Base-by-base conservation (phyloP, 768 basidiomycete species). In the Serendipita sp. region DNA sequence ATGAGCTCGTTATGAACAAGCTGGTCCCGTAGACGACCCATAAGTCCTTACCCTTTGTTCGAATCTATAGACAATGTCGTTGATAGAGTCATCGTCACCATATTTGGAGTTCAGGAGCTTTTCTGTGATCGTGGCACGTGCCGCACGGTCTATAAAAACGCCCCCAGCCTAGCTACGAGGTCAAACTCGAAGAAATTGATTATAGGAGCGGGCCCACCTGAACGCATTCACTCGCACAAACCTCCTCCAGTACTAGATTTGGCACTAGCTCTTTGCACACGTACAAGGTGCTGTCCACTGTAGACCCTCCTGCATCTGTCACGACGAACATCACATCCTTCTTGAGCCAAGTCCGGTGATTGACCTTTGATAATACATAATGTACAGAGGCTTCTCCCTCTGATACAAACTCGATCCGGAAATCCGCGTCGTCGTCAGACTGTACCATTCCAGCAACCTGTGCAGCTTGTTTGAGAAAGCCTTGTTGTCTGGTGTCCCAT, bases 401-500 rank as follows among this genome's bases (percentile, higher is more conserved):
- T 34, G 34, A 58, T 37, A 64, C 53, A 31, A 64, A 60, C 15
- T 58, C 36, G 33, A 64, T 31, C 1, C 48, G n/a, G 8, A 27
- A 27, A n/a, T 76, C 74, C 1, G 23, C 23, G n/a, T 29, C 23
- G 33, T 60, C 34, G 4, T 23, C 52, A 16, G 10, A n/a, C 0
- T 31, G 16, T 11, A 80, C 69, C 0, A 80, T 70, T 6, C 74
- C 73, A 5, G 78, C 79, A 52, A 70, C 63, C 8, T 78, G 69
- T 0, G 78, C 78, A 11, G 80, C 79, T 16, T 70, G 71, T 44
- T 78, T 71, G 66, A 80, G 77, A 52, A 76, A 73, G 2, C 68
- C 66, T 66, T 80, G 79, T 52, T 80, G 76, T 0, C 71, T 70
- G 3, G 76, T 75, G 66, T 76, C 78, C 79, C 78, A 79, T 34